Evolutionary conservation across 2,329 filamentous ascomycete genomes (phyloP).

Genomic region (Apiospora saccharicola): DNA sequence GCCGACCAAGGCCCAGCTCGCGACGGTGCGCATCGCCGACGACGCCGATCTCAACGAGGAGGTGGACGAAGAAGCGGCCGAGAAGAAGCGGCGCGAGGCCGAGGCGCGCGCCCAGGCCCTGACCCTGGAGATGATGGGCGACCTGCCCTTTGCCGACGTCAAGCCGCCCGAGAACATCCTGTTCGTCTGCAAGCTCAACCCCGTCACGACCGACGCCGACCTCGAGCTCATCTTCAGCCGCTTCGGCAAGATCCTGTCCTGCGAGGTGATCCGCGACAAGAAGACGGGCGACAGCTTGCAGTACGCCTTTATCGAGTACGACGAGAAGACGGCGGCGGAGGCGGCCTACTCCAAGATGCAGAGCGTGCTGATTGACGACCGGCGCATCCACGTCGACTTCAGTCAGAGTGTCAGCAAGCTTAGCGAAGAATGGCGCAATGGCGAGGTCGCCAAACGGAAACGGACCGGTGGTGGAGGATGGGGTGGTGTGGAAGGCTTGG

Average conservation of each 20-base stretch:
- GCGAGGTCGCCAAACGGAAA: conserved; percentile 81
- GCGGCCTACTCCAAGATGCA: conserved; percentile 99
- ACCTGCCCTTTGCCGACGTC: conserved; percentile 95
- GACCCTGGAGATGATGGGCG: conserved; percentile 96
- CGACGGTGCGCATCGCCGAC: conserved; percentile 89
- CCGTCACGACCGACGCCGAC: conserved; percentile 93
- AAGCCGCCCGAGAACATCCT: conserved; percentile 96
- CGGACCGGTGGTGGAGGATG: conserved; percentile 73
- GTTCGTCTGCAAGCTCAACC: conserved; percentile 98
- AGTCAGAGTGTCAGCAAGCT: conserved; percentile 92
- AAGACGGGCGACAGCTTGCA: conserved; percentile 94
- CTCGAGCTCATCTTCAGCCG: conserved; percentile 95
- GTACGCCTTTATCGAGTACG: conserved; percentile 97
- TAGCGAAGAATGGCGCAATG: conserved; percentile 87
- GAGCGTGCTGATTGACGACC: conserved; percentile 93
- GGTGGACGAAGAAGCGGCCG: conserved; percentile 78
- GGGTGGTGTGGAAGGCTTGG: conserved; percentile 86
- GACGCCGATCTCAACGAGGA: conserved; percentile 81
- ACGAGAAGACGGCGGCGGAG: conserved; percentile 91
- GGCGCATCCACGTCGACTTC: conserved; percentile 98
- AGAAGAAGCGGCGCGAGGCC: conserved; percentile 82
- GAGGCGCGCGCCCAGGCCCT: conserved; percentile 94
- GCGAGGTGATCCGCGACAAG: conserved; percentile 93
- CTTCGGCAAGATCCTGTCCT: conserved; percentile 93
- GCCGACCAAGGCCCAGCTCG: conserved; percentile 84